Evolutionary conservation across 352 stramenopile genomes (phyloP), one percentile per base, ranked within the genome.

Genomic region (Pythium vanterpoolii): DNA sequence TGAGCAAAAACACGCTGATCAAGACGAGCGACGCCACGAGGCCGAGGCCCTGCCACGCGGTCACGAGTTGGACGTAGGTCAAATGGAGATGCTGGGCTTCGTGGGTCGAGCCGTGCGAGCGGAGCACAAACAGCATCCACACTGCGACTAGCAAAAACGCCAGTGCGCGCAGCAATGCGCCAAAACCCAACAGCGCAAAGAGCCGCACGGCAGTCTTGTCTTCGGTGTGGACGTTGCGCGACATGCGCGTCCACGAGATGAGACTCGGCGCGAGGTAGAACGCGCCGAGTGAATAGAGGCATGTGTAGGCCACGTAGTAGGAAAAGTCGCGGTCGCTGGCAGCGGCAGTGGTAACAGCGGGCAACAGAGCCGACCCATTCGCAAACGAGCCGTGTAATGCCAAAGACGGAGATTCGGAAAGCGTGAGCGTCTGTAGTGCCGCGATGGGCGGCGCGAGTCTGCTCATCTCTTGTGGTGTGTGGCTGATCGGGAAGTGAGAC

Each of bases 21-120:
- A 87, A 66, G 33, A 76, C 68, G 14, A 80, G 57, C 1, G 77
- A 75, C 10, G 62, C 72, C 10, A 76, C 47, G 55, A 79, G 74
- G 21, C 75, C 68, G 19, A 87, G 61, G 8, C 72, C 50, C 33
- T 87, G 73, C 77, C 77, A 87, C 31, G 76, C 43, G 27, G 79
- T 78, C 26, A 87, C 73, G 48, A 87, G 38, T 56, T 85, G 62
- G 31, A 83, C 64, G 56, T 87, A 87, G 24, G 77, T 77, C 9
- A 87, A 57, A 42, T 87, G 77, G 21, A 87, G 40, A 36, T 83
- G 65, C n/a, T 64, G 61, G 18, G 73, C 74, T 18, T 84, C 71
- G 49, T 73, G 64, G 27, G 30, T 45, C 19, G 76, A 68, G 24
- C 64, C 67, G 23, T 68, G 61, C 16, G 73, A 76, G 26, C 62